Evolutionary conservation across 2,329 filamentous ascomycete species (phyloP).

Genomic region (Fusarium redolens): DNA sequence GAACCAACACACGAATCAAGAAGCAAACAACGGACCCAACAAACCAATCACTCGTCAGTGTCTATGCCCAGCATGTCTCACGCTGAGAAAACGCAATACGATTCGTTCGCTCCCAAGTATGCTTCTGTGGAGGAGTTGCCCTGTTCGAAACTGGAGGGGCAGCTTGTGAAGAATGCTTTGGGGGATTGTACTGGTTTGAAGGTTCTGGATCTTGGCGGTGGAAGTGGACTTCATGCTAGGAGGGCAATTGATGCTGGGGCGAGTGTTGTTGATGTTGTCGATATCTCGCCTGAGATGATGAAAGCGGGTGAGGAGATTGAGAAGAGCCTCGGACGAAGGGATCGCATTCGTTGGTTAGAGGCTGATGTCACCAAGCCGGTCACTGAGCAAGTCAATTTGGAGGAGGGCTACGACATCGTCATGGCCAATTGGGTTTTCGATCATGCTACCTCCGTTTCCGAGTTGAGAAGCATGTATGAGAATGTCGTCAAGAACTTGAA

Average conservation of each 20-base stretch:
- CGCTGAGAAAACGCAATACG: not conserved
- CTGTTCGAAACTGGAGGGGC: not conserved
- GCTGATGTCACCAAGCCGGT: conserved; percentile 1
- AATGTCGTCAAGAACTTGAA: not conserved
- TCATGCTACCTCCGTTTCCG: not conserved
- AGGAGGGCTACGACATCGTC: not conserved
- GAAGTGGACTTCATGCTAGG: not conserved
- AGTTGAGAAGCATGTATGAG: not conserved
- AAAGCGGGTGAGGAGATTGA: not conserved
- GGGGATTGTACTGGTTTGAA: not conserved
- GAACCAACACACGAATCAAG: not conserved
- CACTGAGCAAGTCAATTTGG: not conserved
- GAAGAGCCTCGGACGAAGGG: not conserved
- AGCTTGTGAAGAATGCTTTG: not conserved
- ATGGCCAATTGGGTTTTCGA: conserved; percentile 7
- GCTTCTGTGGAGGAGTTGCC: conserved; percentile 4
- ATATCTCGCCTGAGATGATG: not conserved
- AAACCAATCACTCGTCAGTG: not conserved
- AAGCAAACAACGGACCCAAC: not conserved
- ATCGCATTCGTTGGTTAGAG: not conserved
- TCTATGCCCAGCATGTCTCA: not conserved
- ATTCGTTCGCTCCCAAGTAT: conserved; percentile 4
- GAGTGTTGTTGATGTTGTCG: not conserved
- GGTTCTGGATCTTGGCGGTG: not conserved
- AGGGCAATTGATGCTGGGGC: not conserved